phyloP scores from a whole-genome alignment of 108 stramenopile genomes.

The Halocafeteria seosinensis region DNA sequence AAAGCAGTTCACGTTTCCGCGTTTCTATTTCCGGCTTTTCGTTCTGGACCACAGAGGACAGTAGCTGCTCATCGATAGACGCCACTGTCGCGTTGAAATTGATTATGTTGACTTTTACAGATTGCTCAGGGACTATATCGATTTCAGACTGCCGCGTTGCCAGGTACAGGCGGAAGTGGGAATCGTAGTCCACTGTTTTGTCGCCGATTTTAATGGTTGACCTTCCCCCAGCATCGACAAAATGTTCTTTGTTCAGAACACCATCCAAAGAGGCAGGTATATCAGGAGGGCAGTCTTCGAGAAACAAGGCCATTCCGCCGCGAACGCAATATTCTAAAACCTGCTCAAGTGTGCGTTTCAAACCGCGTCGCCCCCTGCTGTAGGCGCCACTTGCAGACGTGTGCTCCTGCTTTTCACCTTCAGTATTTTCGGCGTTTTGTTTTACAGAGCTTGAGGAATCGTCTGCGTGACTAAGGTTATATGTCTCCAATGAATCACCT shows the following conservation, averaged over 20 bases:
- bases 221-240: slow-evolving; percentile 9
- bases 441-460: too few relatives aligned
- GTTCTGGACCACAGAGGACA: slow-evolving; percentile 12
- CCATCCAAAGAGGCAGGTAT: slow-evolving; percentile 28
- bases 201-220: slow-evolving; percentile 23
- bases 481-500: background rate
- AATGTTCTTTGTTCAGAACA: slow-evolving; percentile 10
- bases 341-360: background rate
- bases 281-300: slow-evolving; percentile 19
- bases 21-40: slow-evolving; percentile 34
- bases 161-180: slow-evolving; percentile 27
- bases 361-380: background rate
- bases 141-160: slow-evolving; percentile 27
- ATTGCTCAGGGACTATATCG: slow-evolving; percentile 22
- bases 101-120: slow-evolving; percentile 13
- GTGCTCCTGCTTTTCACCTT: background rate
- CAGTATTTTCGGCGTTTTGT: background rate
- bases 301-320: slow-evolving; percentile 18
- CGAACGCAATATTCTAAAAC: slow-evolving; percentile 1
- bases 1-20: slow-evolving; percentile 14
- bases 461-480: background rate
- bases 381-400: background rate
- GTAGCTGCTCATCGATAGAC: slow-evolving; percentile 23
- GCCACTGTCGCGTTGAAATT: slow-evolving; percentile 16
- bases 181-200: slow-evolving; percentile 15